phyloP scores from a whole-genome alignment of 1,284 basidiomycete genomes.

The Rhodotorula sp. region DNA sequence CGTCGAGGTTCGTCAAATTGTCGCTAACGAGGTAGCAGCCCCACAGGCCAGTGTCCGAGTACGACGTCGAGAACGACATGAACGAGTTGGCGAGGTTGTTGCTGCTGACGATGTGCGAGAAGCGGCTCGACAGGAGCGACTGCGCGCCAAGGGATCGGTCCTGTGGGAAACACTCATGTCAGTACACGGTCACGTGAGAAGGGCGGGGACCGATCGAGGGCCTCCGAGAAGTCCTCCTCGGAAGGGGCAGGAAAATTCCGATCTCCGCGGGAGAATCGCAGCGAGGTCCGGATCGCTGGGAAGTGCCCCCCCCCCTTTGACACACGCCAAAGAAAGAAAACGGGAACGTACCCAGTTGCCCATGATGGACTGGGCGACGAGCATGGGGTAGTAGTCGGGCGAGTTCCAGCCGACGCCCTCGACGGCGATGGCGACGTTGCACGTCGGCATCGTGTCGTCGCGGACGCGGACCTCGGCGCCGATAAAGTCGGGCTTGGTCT shows the following conservation, averaged over 20 bases:
- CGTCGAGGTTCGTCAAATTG: conserved; percentile 74
- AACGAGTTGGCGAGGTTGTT: conserved; percentile 99
- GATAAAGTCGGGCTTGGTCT: conserved; percentile 76
- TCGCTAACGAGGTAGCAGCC: conserved; percentile 96
- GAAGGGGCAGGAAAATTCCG: too few species aligned
- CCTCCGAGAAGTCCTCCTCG: too few species aligned
- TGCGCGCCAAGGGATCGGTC: conserved; percentile 93
- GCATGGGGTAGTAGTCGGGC: conserved; percentile 99
- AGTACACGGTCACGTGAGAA: too few species aligned
- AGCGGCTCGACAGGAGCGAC: conserved; percentile 81
- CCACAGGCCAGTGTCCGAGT: conserved; percentile 99
- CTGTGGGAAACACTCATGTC: too few species aligned
- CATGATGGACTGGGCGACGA: conserved; percentile 96
- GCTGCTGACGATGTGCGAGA: conserved; percentile 85
- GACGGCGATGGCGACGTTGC: conserved; percentile 93
- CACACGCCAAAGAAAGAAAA: not conserved
- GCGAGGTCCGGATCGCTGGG: too few species aligned
- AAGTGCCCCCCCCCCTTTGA: too few species aligned
- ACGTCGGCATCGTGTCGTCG: conserved; percentile 84
- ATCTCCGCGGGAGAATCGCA: too few species aligned
- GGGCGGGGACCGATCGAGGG: too few species aligned
- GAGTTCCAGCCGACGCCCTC: conserved; percentile 98
- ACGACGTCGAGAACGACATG: conserved; percentile 99
- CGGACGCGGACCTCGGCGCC: conserved; percentile 95
- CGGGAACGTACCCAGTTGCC: conserved; percentile 74